These are phyloP conservation scores for Aegilops umbellulata DNA, from an alignment of 176 grass and related monocot species.

Conservation along the genomic window DNA sequence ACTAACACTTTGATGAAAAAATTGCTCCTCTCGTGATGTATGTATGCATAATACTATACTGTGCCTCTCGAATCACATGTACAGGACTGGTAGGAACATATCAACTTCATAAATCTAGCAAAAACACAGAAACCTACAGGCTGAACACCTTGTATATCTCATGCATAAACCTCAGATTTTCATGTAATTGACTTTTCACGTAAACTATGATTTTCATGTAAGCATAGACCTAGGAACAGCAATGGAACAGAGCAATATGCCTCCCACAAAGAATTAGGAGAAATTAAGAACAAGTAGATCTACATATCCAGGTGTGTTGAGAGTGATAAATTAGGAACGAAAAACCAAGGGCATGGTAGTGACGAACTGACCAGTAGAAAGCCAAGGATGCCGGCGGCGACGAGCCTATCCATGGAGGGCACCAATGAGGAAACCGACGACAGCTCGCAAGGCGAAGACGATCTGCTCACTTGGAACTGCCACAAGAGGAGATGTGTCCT, in stretches of 20 bases:
- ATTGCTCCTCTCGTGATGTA: not conserved
- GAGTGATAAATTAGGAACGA: not conserved
- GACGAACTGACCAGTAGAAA: conserved; percentile 53
- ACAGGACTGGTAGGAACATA: not conserved
- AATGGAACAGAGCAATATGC: no score
- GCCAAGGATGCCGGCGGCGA: conserved; percentile 25
- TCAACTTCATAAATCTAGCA: not conserved
- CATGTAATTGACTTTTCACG: no score
- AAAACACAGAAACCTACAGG: not conserved
- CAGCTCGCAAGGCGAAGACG: not conserved
- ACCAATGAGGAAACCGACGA: conserved; percentile 2
- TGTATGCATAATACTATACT: not conserved
- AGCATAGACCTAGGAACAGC: no score
- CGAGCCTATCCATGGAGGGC: conserved; percentile 28
- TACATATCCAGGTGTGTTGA: no score
- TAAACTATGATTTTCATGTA: no score
- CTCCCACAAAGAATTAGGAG: no score
- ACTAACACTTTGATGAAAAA: not conserved
- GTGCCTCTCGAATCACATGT: no score
- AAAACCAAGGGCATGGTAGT: not conserved
- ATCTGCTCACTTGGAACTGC: conserved; percentile 7
- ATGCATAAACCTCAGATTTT: not conserved
- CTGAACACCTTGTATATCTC: not conserved
- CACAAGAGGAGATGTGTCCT: not conserved
- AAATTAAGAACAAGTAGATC: no score